Percentiles rank a stretch among this genome's conserved stretches.
Conservation (phyloP, 257 asterid species). For the Solanum bukasovii region DNA sequence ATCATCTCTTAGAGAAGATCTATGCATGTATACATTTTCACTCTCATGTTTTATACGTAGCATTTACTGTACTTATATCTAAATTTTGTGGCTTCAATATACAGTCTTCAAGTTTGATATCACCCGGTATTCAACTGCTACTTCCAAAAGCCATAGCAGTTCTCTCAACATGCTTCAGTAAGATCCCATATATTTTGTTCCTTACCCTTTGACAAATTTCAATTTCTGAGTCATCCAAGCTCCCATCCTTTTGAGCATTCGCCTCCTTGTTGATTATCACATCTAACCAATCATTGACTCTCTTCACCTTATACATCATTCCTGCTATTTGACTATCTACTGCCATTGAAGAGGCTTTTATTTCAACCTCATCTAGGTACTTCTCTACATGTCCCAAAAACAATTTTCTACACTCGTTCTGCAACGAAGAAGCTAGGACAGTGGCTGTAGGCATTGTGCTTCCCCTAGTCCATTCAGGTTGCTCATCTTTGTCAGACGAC, state of each 20-base stretch:
- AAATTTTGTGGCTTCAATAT: neutral
- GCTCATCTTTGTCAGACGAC: constrained; percentile 27
- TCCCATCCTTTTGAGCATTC: neutral
- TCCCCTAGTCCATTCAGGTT: constrained; percentile 31
- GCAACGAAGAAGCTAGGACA: constrained; percentile 32
- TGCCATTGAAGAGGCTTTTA: constrained; percentile 19
- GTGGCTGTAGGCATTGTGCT: constrained; percentile 19
- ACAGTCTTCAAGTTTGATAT: neutral
- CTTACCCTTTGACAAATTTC: constrained; percentile 47
- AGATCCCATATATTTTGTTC: constrained; percentile 51
- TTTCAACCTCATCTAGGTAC: constrained; percentile 46
- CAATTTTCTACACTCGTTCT: constrained; percentile 41
- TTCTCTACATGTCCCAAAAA: constrained; percentile 44
- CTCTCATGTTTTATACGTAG: neutral
- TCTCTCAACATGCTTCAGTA: constrained; percentile 57
- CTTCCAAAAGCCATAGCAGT: constrained; percentile 37
- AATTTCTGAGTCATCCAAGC: constrained; percentile 21
- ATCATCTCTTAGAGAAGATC: neutral
- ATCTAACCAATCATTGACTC: constrained; percentile 55
- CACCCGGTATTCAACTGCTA: neutral
- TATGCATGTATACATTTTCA: neutral
- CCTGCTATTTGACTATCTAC: constrained; percentile 25
- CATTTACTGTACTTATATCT: neutral
- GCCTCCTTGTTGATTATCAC: constrained; percentile 29
- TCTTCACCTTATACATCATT: constrained; percentile 54